A percentile compares a stretch with the other conserved stretches of the same genome.
Conservation (phyloP, 2,329 filamentous ascomycete genomes). For the Fusarium tuaranense region DNA sequence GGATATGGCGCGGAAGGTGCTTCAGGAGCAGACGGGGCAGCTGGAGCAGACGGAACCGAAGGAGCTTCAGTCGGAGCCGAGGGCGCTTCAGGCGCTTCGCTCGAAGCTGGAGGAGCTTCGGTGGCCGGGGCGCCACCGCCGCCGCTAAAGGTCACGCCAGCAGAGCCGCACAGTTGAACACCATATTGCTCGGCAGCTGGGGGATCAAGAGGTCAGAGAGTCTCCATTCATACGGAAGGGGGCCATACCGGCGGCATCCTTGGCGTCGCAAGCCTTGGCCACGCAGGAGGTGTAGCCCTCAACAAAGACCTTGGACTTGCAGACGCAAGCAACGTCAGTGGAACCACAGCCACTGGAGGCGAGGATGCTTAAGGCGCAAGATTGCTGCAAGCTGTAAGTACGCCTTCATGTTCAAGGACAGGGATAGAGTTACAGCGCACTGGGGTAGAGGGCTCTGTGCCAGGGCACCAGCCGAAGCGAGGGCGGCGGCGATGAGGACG, state of each 20-base stretch:
- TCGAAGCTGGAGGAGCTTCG: background rate
- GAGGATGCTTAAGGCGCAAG: constrained; percentile 11
- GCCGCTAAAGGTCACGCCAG: constrained; percentile 2
- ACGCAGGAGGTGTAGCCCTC: background rate
- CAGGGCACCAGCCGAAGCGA: constrained; percentile 6
- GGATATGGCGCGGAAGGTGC: background rate
- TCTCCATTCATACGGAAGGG: background rate
- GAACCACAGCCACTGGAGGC: constrained; percentile 9
- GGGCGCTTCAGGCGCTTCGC: background rate
- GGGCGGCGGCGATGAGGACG: background rate
- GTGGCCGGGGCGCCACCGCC: background rate
- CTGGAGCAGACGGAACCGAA: background rate
- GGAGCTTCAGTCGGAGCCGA: background rate
- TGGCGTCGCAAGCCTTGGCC: background rate
- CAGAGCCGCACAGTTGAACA: constrained; percentile 3
- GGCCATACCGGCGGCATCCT: constrained; percentile 14
- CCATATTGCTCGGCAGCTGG: constrained; percentile 3
- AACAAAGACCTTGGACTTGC: constrained; percentile 8
- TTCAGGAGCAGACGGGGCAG: background rate
- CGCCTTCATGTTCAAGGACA: background rate
- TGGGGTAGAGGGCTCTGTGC: constrained; percentile 7
- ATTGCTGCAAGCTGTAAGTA: constrained; percentile 13
- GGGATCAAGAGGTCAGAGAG: background rate
- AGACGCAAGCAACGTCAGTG: constrained; percentile 17
- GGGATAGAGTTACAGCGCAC: constrained; percentile 12